Base-by-base conservation (phyloP, 495 filamentous ascomycete genomes). In the Penicillium lagena region DNA sequence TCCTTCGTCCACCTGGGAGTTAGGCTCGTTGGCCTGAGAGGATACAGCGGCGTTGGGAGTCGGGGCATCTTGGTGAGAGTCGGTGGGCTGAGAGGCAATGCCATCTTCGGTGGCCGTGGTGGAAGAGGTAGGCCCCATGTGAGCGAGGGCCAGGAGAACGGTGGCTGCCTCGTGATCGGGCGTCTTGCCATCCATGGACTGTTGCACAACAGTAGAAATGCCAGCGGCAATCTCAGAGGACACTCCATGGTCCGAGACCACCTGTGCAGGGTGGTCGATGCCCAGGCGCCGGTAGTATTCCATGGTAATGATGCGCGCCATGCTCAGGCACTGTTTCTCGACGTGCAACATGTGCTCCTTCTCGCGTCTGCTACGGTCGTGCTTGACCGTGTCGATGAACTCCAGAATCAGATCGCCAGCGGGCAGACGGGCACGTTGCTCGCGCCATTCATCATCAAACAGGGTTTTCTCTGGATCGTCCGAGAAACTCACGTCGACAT, bases 361-460 rank as follows among this genome's bases (percentile, higher is more conserved):
- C 8, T 50, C 28, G 13, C 37, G 39, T 22, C 42, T 40, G 0
- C 33, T n/a, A 7, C 31, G 15, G 9, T 56, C 38, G 4, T 51
- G 10, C 8, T 50, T 51, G 14, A 58, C 58, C 29, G 49, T 37
- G 13, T 27, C 29, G 32, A 60, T 45, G 41, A 60, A 60, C 13
- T 58, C 46, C 33, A 58, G 29, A 29, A 49, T 39, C 3, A 60
- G 10, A 13, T 60, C 58, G 2, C 52, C 56, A 15, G 41, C 49
- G 29, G 38, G 44, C 12, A 49, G 37, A 17, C 47, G 52, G 7
- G 42, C 29, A 11, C 56, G 41, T 10, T 42, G 39, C 14, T 50
- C 52, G 12, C 46, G 47, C 45, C 47, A 59, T 15, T 56, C 53
- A 1, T 59, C 56, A 15, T 54, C 47, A 27, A 59, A 59, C 12